These are phyloP conservation scores for Penicillium pulvis DNA, from an alignment of 495 filamentous ascomycete genomes.

Conservation along the genomic window DNA sequence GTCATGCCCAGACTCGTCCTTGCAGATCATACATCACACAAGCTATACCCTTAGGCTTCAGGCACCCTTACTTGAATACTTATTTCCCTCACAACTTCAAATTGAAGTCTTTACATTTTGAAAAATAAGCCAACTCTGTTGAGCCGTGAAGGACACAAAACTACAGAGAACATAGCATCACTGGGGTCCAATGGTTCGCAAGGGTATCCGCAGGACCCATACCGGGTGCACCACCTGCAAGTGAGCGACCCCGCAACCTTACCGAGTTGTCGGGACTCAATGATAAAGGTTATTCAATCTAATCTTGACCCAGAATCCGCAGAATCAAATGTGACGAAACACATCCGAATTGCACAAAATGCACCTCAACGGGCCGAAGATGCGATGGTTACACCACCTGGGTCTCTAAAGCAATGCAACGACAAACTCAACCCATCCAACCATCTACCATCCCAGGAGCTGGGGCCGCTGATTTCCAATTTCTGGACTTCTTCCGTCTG, in stretches of 20 bases:
- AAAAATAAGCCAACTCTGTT: no score
- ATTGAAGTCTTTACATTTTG: no score
- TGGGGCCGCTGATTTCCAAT: neutral
- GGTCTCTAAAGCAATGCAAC: neutral
- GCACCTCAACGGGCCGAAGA: slow-evolving; percentile 41
- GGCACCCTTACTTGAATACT: no score
- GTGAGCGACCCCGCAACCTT: neutral
- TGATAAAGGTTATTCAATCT: neutral
- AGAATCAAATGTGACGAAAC: slow-evolving; percentile 24
- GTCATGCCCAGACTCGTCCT: no score
- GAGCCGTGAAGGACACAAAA: no score
- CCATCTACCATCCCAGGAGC: slow-evolving; percentile 10
- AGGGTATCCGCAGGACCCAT: slow-evolving; percentile 3
- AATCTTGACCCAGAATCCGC: slow-evolving; percentile 9
- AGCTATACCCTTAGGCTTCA: no score
- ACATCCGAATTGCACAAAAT: slow-evolving; percentile 14
- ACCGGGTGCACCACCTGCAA: slow-evolving; percentile 8
- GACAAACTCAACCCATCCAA: neutral
- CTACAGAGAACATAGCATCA: no score
- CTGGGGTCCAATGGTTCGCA: neutral
- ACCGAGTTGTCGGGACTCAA: neutral
- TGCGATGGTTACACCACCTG: slow-evolving; percentile 43
- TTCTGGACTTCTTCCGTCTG: slow-evolving; percentile 3
- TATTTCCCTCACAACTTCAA: no score
- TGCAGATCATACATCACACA: no score